Percentiles rank a stretch among this genome's conserved stretches.
phyloP scores from a whole-genome alignment of 306 rosid species.

The Cucumis sativus region DNA sequence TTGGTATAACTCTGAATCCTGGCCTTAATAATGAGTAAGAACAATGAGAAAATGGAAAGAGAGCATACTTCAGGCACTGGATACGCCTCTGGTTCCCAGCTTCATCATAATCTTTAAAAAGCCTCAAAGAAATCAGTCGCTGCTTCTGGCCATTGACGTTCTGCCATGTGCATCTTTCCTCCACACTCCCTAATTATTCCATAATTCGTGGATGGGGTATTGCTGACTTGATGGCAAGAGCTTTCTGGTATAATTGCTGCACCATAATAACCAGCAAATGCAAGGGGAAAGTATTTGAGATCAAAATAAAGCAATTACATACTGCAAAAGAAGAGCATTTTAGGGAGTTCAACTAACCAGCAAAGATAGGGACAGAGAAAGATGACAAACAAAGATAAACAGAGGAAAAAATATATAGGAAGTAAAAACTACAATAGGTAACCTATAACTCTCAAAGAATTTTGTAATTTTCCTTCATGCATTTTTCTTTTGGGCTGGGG shows the following conservation, averaged over 20 bases:
- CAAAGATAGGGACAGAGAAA: neutral
- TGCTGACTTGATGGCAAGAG: conserved; percentile 94
- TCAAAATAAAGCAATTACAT: neutral
- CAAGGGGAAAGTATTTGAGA: conserved; percentile 1
- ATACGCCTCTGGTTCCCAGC: conserved; percentile 98
- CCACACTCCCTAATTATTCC: conserved; percentile 98
- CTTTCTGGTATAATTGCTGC: conserved; percentile 98
- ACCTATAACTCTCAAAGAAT: neutral
- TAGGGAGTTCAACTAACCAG: neutral
- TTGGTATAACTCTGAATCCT: neutral
- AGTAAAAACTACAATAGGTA: no score
- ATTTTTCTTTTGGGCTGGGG: neutral
- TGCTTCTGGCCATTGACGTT: conserved; percentile 98
- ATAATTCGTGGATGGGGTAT: conserved; percentile 98
- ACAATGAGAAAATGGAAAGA: neutral
- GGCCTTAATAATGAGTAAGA: neutral
- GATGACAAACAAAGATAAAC: neutral
- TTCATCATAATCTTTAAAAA: conserved; percentile 86
- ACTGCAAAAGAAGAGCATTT: neutral
- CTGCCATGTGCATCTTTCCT: conserved; percentile 99
- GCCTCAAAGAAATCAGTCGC: conserved; percentile 98
- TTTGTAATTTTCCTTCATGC: neutral
- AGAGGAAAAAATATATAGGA: no score
- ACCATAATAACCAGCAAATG: conserved; percentile 17
- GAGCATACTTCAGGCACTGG: conserved; percentile 80